phyloP scores from a whole-genome alignment of 257 asterid species.

The Verbascum thapsus region DNA sequence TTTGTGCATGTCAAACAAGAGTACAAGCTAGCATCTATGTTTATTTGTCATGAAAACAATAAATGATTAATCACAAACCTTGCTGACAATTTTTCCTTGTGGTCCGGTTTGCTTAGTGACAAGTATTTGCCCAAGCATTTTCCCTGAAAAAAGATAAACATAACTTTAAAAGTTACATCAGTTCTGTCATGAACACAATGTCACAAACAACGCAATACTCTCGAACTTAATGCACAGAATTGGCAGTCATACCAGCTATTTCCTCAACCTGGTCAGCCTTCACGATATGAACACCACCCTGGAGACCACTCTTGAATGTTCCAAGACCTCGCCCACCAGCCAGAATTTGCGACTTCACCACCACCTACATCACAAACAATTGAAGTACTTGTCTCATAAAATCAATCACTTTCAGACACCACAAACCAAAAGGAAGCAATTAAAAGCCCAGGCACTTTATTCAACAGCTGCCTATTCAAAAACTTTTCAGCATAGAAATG shows the following conservation, averaged over 20 bases:
- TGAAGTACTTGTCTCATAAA: background rate
- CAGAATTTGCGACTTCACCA: slow-evolving; percentile 92
- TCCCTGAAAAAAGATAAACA: slow-evolving; percentile 41
- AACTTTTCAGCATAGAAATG: background rate
- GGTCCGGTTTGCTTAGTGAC: slow-evolving; percentile 73
- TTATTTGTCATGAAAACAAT: too few species aligned
- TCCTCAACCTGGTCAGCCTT: slow-evolving; percentile 78
- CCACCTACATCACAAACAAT: slow-evolving; percentile 50
- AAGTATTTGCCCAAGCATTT: slow-evolving; percentile 70
- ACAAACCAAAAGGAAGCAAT: slow-evolving; percentile 2
- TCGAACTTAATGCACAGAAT: background rate
- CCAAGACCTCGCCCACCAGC: slow-evolving; percentile 96
- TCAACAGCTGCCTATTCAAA: background rate
- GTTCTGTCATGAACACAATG: slow-evolving; percentile 19
- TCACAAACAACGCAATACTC: background rate
- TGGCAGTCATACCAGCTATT: slow-evolving; percentile 61
- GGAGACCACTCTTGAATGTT: slow-evolving; percentile 86
- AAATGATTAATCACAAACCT: slow-evolving; percentile 39
- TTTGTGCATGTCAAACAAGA: too few species aligned
- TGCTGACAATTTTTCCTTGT: slow-evolving; percentile 73
- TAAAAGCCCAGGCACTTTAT: background rate
- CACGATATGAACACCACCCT: slow-evolving; percentile 94
- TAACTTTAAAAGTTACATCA: background rate
- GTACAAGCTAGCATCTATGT: too few species aligned
- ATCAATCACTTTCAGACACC: slow-evolving; percentile 12